Base-by-base conservation (phyloP, 139 green algal species). In the Micractinium conductrix region DNA sequence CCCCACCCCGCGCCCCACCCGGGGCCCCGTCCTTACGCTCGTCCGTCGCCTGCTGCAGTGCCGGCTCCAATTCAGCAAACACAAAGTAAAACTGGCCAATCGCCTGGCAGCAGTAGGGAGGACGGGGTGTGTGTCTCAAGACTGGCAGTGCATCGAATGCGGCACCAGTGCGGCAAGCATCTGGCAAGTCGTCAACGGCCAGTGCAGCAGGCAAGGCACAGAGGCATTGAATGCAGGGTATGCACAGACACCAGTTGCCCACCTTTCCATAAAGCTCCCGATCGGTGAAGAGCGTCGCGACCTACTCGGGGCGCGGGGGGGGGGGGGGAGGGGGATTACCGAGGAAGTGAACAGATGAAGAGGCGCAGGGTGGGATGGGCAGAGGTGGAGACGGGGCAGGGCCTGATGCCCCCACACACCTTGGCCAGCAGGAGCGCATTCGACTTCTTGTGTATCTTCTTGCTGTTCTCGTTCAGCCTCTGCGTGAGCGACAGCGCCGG, bases 11-110 rank as follows among this genome's bases (percentile, higher is more conserved):
- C 21, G 63, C 63, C n/a, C n/a, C 1, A 37, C 2, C 30, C n/a
- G n/a, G 30, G 26, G 17, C 4, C 30, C n/a, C 21, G 30, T 7
- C 3, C 76, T 60, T 17, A 82, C 76, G 76, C 14, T 58, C 42
- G 58, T 82, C 76, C 35, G 45, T 48, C 30, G 74, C 74, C 26
- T 43, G 17, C 7, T 58, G 55, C 76, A 82, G 76, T 14, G 76
- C 76, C 24, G 24, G 30, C 43, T 84, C 78, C 30, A 84, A 63
- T 43, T 84, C 43, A 17, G 67, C 44, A 37, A 76, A 75, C 42
- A 84, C 62, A 0, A 62, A 63, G n/a, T 84, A 84, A 43, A 84
- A 84, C 62, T 69, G 72, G 19, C 62, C 63, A 22, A 84, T 74
- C 30, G 78, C 78, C 22, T 48, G 38, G n/a, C n/a, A n/a, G n/a